Base-by-base conservation (phyloP, 2,329 filamentous ascomycete species). In the Phaeosphaeria sp. region DNA sequence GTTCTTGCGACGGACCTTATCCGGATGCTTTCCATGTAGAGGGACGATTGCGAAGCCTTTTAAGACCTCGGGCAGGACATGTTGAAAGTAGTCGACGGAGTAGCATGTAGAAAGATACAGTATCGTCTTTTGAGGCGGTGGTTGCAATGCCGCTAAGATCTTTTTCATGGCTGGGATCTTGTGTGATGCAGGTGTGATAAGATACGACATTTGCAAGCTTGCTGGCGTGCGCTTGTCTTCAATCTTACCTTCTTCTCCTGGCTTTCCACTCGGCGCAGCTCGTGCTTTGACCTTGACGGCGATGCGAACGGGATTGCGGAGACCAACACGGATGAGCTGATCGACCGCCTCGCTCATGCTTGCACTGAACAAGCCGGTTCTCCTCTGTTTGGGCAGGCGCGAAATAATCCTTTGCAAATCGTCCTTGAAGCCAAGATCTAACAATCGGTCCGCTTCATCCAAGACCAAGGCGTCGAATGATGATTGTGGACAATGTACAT, bases 311-410 rank as follows among this genome's bases (percentile, higher is more conserved):
- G 95, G 95, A 77, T 99, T 98, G 39, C 95, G 86, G 64, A 98
- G 81, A 20, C 95, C 95, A 7, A 97, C 92, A 36, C 93, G 87
- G 52, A 99, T 93, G 54, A 99, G 90, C 73, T 97, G 91, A 62
- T 93, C 89, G 0, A 99, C 91, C 1, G 95, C 95, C 73, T 98
- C 95, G 68, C 90, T 95, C n/a, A 99, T 91, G 69, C 91, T 96
- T 13, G 95, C 95, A 71, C 92, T 97, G 79, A 98, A 99, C 0
- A 99, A 81, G 0, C 95, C 95, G 0, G 95, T 99, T 49, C 95
- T 86, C 51, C 95, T 85, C 75, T 99, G 95, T 73, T 99, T 99
- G 0, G 95, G 95, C 6, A 99, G 80, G 17, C 90, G 86, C 0
- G 87, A 87, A 21, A 99, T 80, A 42, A 98, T 97, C 54, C 88